These are phyloP conservation scores for Clausena lansium DNA, from an alignment of 345 rosid species.

Conservation along the genomic window DNA sequence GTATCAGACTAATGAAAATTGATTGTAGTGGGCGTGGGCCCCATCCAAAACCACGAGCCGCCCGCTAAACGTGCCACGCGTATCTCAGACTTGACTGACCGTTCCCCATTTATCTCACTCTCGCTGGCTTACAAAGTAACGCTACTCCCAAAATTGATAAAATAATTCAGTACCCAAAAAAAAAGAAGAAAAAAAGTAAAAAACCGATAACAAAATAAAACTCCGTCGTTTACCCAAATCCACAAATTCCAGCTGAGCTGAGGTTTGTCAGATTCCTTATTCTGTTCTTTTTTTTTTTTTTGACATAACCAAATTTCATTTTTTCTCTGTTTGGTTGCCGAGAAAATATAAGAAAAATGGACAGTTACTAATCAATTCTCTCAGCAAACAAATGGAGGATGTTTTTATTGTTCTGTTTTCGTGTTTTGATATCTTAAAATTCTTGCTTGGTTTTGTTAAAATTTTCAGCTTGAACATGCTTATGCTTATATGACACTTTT, in stretches of 20 bases:
- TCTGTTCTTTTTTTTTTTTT: no score
- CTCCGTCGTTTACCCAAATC: constrained; percentile 2
- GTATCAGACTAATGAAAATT: neutral
- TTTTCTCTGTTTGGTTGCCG: constrained; percentile 14
- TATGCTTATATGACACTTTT: neutral
- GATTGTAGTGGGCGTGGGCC: neutral
- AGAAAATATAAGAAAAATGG: neutral
- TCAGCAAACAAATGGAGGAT: neutral
- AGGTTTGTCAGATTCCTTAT: constrained; percentile 21
- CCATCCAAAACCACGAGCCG: neutral
- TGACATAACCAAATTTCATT: neutral
- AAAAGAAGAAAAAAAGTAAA: no score
- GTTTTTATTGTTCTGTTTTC: neutral
- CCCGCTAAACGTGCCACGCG: constrained; percentile 16
- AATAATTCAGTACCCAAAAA: no score
- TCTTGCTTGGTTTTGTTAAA: neutral
- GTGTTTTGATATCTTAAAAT: neutral
- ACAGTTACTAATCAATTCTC: neutral
- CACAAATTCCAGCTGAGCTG: neutral
- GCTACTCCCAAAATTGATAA: neutral
- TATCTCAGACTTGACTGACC: constrained; percentile 1
- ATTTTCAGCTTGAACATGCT: neutral
- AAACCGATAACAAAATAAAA: neutral
- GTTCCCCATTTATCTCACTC: neutral
- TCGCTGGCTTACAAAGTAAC: neutral